These are phyloP conservation scores for Chaetomium cochliodes DNA, from an alignment of 495 filamentous ascomycete genomes.

Conservation along the genomic window DNA sequence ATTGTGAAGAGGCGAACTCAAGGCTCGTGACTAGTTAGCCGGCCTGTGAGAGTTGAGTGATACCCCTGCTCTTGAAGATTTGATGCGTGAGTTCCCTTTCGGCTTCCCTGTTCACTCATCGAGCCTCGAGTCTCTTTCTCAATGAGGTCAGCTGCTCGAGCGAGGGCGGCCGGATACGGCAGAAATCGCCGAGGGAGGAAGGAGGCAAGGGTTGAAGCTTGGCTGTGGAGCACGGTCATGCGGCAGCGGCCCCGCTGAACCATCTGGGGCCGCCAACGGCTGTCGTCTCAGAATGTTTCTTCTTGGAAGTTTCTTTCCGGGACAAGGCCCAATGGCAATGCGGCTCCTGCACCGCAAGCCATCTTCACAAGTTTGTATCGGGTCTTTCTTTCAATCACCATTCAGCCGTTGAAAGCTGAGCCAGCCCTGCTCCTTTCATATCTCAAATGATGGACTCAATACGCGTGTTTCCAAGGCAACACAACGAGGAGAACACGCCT, in stretches of 20 bases:
- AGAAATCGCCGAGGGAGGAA: constrained; percentile 10
- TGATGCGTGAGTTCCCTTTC: background rate
- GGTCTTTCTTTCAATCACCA: background rate
- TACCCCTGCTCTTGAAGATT: background rate
- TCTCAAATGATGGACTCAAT: too few relatives aligned
- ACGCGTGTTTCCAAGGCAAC: background rate
- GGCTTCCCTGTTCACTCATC: background rate
- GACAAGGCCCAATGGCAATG: constrained; percentile 1
- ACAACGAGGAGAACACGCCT: background rate
- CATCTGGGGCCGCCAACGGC: background rate
- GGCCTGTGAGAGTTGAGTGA: background rate
- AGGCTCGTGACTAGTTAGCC: background rate
- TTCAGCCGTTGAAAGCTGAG: too few relatives aligned
- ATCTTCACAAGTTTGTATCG: background rate
- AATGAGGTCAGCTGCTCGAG: constrained; percentile 21
- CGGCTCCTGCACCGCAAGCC: background rate
- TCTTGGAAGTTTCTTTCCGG: constrained; percentile 12
- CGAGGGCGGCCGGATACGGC: constrained; percentile 25
- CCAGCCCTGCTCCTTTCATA: too few relatives aligned
- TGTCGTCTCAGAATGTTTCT: constrained; percentile 20
- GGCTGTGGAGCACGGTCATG: background rate
- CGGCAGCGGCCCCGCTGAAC: constrained; percentile 8
- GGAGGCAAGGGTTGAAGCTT: background rate
- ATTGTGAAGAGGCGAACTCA: constrained; percentile 20
- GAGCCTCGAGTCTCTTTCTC: background rate